Evolutionary conservation across 495 filamentous ascomycete genomes (phyloP).

Genomic region (Hypomontagnella submonticulosa): DNA sequence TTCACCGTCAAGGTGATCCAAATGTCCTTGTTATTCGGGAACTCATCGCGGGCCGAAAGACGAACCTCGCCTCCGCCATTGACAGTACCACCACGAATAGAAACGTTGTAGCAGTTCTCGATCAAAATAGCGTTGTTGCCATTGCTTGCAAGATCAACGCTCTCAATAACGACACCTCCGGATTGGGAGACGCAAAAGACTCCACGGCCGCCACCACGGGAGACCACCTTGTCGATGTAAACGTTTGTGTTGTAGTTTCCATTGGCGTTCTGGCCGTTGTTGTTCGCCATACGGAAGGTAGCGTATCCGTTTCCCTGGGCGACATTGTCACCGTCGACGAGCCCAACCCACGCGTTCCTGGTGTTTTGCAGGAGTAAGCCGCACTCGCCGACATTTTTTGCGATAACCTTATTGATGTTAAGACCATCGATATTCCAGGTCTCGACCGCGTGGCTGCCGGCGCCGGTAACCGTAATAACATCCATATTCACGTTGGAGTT

Average conservation of each 20-base stretch:
- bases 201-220: slow-evolving; percentile 59
- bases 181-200: slow-evolving; percentile 61
- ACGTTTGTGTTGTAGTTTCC: slow-evolving; percentile 57
- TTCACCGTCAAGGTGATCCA: slow-evolving; percentile 54
- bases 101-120: slow-evolving; percentile 61
- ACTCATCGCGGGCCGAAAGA: slow-evolving; percentile 55
- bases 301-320: slow-evolving; percentile 57
- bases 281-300: slow-evolving; percentile 59
- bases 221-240: slow-evolving; percentile 56
- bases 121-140: slow-evolving; percentile 61
- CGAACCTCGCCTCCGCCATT: slow-evolving; percentile 59
- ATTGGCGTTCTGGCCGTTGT: slow-evolving; percentile 54
- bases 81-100: slow-evolving; percentile 55
- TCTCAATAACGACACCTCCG: slow-evolving; percentile 52
- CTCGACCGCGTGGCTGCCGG: slow-evolving; percentile 58
- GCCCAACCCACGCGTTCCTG: slow-evolving; percentile 54
- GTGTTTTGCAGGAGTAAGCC: slow-evolving; percentile 57
- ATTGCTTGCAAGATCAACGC: slow-evolving; percentile 55
- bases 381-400: slow-evolving; percentile 57
- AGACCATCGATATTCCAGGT: slow-evolving; percentile 61
- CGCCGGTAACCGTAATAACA: slow-evolving; percentile 54
- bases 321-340: slow-evolving; percentile 60
- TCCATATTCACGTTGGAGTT: slow-evolving; percentile 59
- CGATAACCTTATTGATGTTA: slow-evolving; percentile 54
- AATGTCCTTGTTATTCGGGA: slow-evolving; percentile 56